Base-by-base conservation (phyloP, 2,329 filamentous ascomycete species). In the Cercospora sp. region DNA sequence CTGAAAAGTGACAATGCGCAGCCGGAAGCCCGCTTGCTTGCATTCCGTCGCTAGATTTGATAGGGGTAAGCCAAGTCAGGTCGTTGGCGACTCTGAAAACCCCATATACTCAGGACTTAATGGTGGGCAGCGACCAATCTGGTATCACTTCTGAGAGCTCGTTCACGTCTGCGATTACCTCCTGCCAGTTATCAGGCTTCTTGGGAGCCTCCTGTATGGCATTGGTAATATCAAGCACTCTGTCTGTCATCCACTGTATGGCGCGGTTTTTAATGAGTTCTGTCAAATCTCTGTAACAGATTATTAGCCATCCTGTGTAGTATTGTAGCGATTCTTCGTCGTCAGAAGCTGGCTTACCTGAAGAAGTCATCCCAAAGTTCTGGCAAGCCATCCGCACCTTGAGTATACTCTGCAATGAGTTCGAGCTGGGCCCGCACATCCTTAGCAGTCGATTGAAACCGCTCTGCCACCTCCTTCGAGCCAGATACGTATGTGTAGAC, bases 291-390 rank as follows among this genome's bases (percentile, higher is more conserved):
- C 28, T 30, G 28, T 30, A 8, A 30, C 6, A 51, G 16, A 26
- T 16, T 23, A 13, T 51, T 7, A 18, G 13, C 23, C 45, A 23
- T 20, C n/a, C 45, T 18, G 45, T 51, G 7, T 18, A 51, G 13
- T n/a, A 51, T 23, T 30, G 28, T 30, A 30, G 28, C 28, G 7
- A 30, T 8, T 26, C n/a, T 10, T 26, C 23, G 45, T 51, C 45
- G 23, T 23, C 23, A 20, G 10, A 13, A 23, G 3, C 23, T 51
- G 45, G 7, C 60, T 53, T 31, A 63, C 60, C 45, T 26, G n/a
- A 63, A 48, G 26, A 51, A 63, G 20, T n/a, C 60, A n/a, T 63
- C 60, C 60, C 60, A 63, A 16, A 45, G 23, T 12, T 30, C 42
- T 48, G 40, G 33, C 36, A 63, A 42, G n/a, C 60, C 42, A 26